Evolutionary conservation across 306 rosid genomes (phyloP).

Genomic region (Cicer judaicum): DNA sequence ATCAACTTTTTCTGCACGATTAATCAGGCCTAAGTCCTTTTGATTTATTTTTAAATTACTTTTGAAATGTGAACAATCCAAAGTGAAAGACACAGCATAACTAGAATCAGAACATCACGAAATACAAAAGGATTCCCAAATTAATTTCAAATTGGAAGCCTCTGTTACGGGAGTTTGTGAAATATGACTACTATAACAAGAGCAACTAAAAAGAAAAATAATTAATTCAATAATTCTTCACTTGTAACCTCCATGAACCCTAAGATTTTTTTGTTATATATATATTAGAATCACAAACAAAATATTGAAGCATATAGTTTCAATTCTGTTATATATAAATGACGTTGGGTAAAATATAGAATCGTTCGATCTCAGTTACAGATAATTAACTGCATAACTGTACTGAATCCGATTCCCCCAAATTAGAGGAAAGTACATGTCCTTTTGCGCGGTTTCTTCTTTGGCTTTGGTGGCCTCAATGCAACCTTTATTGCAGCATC

Average conservation of each 20-base stretch:
- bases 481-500: constrained; percentile 63
- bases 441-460: constrained; percentile 59
- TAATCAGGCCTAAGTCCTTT: neutral
- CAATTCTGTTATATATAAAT: constrained; percentile 21
- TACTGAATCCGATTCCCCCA: neutral
- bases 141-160: constrained; percentile 5
- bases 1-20: neutral
- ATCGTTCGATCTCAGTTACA: no score
- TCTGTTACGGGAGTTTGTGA: neutral
- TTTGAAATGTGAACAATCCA: neutral
- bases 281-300: constrained; percentile 24
- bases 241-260: neutral
- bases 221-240: constrained; percentile 40
- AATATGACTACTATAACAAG: neutral
- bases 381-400: no score
- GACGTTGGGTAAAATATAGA: constrained; percentile 4
- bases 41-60: no score
- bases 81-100: neutral
- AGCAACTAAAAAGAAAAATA: constrained; percentile 36
- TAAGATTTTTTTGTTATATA: constrained; percentile 4
- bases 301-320: constrained; percentile 22
- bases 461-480: constrained; percentile 56
- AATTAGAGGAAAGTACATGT: constrained; percentile 46
- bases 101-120: constrained; percentile 4
- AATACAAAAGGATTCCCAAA: constrained; percentile 4